Conservation (phyloP, 1,284 basidiomycete species). For the Clitocybe nebularis region DNA sequence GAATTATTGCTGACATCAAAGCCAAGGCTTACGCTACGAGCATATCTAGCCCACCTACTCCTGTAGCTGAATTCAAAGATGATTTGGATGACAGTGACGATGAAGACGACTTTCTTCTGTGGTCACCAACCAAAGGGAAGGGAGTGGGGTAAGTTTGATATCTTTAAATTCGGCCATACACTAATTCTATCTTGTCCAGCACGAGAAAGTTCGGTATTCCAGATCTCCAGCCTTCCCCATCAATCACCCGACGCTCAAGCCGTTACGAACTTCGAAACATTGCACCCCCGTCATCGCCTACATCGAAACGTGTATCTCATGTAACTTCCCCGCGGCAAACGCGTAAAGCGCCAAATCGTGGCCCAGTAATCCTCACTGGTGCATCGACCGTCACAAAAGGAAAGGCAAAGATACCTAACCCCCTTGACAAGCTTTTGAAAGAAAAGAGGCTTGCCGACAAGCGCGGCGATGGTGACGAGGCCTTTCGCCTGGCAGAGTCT, state of each 20-base stretch:
- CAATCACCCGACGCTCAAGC: constrained; percentile 1
- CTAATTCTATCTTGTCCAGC: background rate
- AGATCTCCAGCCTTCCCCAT: background rate
- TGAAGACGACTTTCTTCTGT: constrained; percentile 36
- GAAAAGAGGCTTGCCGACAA: constrained; percentile 46
- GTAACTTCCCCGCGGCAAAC: constrained; percentile 1
- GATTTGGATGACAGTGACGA: constrained; percentile 49
- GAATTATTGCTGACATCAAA: constrained; percentile 60
- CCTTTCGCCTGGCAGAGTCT: constrained; percentile 41
- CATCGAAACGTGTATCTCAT: constrained; percentile 1
- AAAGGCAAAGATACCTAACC: constrained; percentile 30
- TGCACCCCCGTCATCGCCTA: constrained; percentile 9
- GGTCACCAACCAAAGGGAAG: constrained; percentile 14
- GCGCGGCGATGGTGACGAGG: constrained; percentile 39
- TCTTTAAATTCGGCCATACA: too few species aligned
- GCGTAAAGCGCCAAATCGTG: constrained; percentile 7
- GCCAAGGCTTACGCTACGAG: constrained; percentile 44
- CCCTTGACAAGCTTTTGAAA: constrained; percentile 49
- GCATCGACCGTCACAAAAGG: constrained; percentile 3
- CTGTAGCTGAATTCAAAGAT: constrained; percentile 36
- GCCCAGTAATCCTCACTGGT: constrained; percentile 1
- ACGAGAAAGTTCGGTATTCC: background rate
- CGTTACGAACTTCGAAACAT: constrained; percentile 11
- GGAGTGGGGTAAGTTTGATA: constrained; percentile 12
- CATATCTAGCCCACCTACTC: constrained; percentile 36